Evolutionary conservation across 495 filamentous ascomycete species (phyloP).

Genomic region (Hypoxylon trugodes): DNA sequence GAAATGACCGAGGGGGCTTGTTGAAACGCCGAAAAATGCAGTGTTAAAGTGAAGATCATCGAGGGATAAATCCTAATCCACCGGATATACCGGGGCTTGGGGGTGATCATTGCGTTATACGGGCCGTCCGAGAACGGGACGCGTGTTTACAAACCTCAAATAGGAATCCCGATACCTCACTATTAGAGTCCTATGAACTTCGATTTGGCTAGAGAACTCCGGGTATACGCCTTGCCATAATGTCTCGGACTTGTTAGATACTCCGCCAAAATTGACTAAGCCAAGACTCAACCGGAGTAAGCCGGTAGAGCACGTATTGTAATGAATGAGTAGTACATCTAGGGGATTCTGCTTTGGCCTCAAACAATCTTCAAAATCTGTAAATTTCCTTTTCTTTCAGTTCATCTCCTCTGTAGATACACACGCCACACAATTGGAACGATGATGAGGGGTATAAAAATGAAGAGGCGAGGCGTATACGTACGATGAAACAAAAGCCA

Average conservation of each 20-base stretch:
- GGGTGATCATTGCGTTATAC: slow-evolving; percentile 16
- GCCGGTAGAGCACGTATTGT: too few species aligned
- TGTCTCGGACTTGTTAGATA: too few species aligned
- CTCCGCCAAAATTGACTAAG: too few species aligned
- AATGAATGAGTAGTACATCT: too few species aligned
- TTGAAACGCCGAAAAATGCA: not conserved
- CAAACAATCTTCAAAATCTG: too few species aligned
- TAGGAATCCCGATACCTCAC: not conserved
- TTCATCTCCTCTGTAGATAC: too few species aligned
- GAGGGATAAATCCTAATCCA: slow-evolving; percentile 13
- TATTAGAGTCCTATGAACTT: not conserved
- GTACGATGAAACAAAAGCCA: slow-evolving; percentile 29
- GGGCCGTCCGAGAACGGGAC: not conserved
- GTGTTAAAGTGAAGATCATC: slow-evolving; percentile 20
- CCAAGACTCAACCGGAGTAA: too few species aligned
- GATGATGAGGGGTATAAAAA: not conserved
- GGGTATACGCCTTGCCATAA: not conserved
- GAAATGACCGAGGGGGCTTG: not conserved
- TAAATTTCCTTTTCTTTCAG: too few species aligned
- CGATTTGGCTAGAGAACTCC: not conserved
- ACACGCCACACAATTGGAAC: too few species aligned
- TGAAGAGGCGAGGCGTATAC: not conserved
- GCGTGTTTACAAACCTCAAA: slow-evolving; percentile 1
- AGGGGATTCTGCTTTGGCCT: too few species aligned
- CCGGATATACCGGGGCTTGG: slow-evolving; percentile 19